Evolutionary conservation across 371 early-diverging fungal species (phyloP), one percentile per base, ranked within the genome.

Genomic region (Massospora cicadina): DNA sequence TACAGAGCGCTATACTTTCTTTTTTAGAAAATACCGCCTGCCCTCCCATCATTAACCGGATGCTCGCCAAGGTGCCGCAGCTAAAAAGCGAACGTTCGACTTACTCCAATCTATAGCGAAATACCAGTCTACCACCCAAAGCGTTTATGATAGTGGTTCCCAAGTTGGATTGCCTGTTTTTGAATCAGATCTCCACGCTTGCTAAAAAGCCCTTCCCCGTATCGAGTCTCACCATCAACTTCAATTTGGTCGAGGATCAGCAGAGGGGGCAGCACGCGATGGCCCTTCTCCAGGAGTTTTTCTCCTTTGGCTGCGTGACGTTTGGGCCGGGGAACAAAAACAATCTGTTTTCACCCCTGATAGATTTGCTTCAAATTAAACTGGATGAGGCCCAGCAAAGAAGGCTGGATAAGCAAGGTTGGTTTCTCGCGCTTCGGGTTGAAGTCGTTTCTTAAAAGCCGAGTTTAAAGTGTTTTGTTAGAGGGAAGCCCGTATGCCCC

Each of bases 281-380:
- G 21, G 43, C 12, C 12, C n/a, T 62, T 23, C 43, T 62, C 43
- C 24, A 62, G 26, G n/a, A 43, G 10, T 62, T 33, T 31, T 62
- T 62, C 53, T 7, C 33, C 25, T 62, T 33, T 33, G 62, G 62
- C 26, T 62, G 62, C 26, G 62, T 62, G 5, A 62, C 62, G 13
- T 24, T 7, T 12, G 32, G 62, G 31, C n/a, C 28, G n/a, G 31
- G 24, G 3, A 21, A 31, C 10, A 33, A 33, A 10, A 30, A 17
- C 21, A 62, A 62, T 13, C 33, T 21, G 12, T 62, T 33, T 31
- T 62, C 62, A 33, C n/a, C 24, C 1, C 7, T 30, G 43, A 43
- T 33, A n/a, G 33, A 62, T 28, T 24, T 62, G 31, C 24, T 31
- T 28, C n/a, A n/a, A 62, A 23, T 26, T 10, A 62, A 33, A 33